phyloP scores from a whole-genome alignment of 495 filamentous ascomycete genomes.

The Penicillium samsonianum region DNA sequence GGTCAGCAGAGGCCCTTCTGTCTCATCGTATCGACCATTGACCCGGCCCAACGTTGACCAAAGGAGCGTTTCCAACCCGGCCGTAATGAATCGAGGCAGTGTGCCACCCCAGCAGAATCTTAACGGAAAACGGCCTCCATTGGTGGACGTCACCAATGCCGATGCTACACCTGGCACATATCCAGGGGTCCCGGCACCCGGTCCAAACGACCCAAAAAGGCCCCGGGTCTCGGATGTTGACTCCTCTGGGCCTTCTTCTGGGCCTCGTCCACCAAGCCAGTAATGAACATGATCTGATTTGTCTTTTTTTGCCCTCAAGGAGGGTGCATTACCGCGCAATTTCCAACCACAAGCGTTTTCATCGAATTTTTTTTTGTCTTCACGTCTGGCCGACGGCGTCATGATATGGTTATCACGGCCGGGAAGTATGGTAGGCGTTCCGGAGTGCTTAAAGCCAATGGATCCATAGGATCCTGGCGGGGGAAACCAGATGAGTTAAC shows the following conservation, averaged over 20 bases:
- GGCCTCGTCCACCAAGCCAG: conserved; percentile 18
- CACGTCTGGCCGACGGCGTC: neutral
- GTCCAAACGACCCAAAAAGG: conserved; percentile 41
- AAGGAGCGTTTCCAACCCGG: conserved; percentile 25
- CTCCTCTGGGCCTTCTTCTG: conserved; percentile 15
- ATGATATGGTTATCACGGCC: conserved; percentile 8
- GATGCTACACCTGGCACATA: conserved; percentile 23
- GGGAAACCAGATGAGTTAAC: neutral
- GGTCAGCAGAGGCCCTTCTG: conserved; percentile 39
- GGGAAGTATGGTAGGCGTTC: conserved; percentile 12
- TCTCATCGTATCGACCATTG: conserved; percentile 47
- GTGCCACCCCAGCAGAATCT: conserved; percentile 33
- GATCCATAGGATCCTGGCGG: neutral
- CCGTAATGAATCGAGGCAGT: conserved; percentile 21
- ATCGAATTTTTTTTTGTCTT: neutral
- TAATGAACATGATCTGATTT: conserved; percentile 11
- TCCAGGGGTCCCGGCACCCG: conserved; percentile 23
- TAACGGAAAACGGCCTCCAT: conserved; percentile 49
- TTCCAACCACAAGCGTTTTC: conserved; percentile 19
- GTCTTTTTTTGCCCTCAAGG: neutral
- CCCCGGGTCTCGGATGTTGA: conserved; percentile 28
- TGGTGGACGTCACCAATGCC: conserved; percentile 56
- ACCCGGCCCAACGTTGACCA: conserved; percentile 43
- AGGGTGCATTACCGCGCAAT: conserved; percentile 13
- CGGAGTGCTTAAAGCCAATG: neutral